phyloP scores from a whole-genome alignment of 441 rosid genomes.

The Lepidium campestre region DNA sequence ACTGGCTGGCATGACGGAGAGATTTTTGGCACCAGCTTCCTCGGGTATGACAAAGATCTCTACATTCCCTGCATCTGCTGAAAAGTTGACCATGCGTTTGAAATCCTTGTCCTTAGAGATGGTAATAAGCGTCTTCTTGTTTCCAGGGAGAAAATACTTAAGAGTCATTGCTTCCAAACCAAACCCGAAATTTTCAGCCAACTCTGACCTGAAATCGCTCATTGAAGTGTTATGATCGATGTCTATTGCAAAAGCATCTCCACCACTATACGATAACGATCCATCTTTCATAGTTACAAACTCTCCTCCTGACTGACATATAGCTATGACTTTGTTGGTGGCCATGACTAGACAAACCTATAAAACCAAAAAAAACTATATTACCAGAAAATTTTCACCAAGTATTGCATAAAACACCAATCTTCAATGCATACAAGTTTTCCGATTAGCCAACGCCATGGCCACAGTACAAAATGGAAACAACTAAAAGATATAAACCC shows the following conservation, averaged over 20 bases:
- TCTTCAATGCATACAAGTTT: not conserved
- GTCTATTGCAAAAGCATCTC: conserved; percentile 81
- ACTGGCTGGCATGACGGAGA: conserved; percentile 61
- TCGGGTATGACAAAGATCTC: conserved; percentile 58
- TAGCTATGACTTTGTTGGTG: conserved; percentile 70
- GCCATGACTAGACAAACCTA: conserved; percentile 46
- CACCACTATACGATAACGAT: conserved; percentile 60
- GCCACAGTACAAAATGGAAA: not conserved
- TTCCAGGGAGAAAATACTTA: conserved; percentile 69
- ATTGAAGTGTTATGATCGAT: conserved; percentile 51
- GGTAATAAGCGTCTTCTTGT: conserved; percentile 71
- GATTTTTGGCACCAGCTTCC: conserved; percentile 43
- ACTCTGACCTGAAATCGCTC: conserved; percentile 58
- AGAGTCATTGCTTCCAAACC: conserved; percentile 37
- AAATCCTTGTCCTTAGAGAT: conserved; percentile 84
- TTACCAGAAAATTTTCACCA: not conserved
- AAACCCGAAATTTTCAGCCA: conserved; percentile 62
- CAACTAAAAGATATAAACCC: not conserved
- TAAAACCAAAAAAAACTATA: not conserved
- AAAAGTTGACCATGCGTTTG: conserved; percentile 62
- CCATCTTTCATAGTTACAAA: conserved; percentile 65
- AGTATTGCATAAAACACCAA: not conserved
- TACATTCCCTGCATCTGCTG: conserved; percentile 51
- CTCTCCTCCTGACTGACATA: conserved; percentile 84
- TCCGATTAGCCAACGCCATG: not conserved